A percentile compares a stretch with the other conserved stretches of the same genome.
These are phyloP conservation scores for Schizothecium vesticola DNA, from an alignment of 495 filamentous ascomycete species.

Conservation along the genomic window DNA sequence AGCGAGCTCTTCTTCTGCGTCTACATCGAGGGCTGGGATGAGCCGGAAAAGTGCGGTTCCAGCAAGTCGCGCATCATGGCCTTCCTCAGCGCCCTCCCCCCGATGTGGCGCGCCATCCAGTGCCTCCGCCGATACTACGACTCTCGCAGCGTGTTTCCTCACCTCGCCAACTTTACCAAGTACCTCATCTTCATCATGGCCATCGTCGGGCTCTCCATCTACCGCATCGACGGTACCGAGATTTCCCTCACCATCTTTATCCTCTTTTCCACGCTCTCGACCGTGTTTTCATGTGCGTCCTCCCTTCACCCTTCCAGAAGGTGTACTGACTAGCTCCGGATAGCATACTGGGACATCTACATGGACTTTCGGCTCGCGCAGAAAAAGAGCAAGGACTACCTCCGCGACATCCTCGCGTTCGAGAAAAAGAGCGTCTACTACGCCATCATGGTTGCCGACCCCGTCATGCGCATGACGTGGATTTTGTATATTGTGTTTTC, in stretches of 20 bases:
- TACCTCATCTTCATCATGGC: constrained; percentile 78
- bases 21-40: constrained; percentile 67
- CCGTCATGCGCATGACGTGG: constrained; percentile 91
- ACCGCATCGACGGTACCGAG: constrained; percentile 61
- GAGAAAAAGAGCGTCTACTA: constrained; percentile 79
- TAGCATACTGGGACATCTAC: constrained; percentile 86
- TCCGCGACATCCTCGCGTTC: constrained; percentile 74
- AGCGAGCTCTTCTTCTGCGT: constrained; percentile 92
- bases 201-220: constrained; percentile 69
- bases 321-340: not conserved
- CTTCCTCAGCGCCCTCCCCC: constrained; percentile 76
- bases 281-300: constrained; percentile 67
- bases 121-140: constrained; percentile 87
- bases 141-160: constrained; percentile 81
- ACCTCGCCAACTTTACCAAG: constrained; percentile 87
- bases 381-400: constrained; percentile 60
- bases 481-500: constrained; percentile 85
- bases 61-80: constrained; percentile 77
- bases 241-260: constrained; percentile 62
- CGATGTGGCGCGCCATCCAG: constrained; percentile 82
- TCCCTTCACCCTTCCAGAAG: not conserved
- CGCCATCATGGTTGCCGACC: constrained; percentile 72
- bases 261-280: constrained; percentile 69
- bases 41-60: constrained; percentile 75
- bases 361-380: constrained; percentile 93